These are phyloP conservation scores for Alternaria sp. DNA, from an alignment of 2,329 filamentous ascomycete species.

Conservation along the genomic window DNA sequence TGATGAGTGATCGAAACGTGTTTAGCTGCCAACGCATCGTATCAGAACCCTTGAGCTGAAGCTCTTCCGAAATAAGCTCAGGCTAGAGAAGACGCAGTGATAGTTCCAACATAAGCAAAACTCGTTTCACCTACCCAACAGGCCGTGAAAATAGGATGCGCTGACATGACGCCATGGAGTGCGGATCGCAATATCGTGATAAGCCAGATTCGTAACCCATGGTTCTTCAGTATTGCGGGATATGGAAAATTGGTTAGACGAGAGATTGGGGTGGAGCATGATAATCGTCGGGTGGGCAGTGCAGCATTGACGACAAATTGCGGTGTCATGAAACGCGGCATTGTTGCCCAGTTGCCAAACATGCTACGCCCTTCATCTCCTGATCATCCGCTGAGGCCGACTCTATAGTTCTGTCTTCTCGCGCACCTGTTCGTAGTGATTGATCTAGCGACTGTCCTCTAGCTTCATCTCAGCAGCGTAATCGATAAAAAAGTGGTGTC, in stretches of 20 bases:
- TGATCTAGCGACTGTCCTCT: not conserved
- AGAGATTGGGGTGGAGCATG: conserved; percentile 13
- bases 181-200: conserved; percentile 3
- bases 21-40: not conserved
- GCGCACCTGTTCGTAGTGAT: not conserved
- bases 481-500: conserved; percentile 27
- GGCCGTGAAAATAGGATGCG: not conserved
- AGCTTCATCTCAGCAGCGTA: conserved; percentile 15
- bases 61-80: not conserved
- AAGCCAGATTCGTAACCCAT: not conserved
- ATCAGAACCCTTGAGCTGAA: not conserved
- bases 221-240: not conserved
- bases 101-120: not conserved
- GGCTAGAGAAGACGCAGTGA: not conserved
- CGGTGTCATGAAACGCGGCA: conserved; percentile 32
- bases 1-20: not conserved
- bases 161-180: not conserved
- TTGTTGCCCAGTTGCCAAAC: conserved; percentile 18
- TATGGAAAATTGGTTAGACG: not conserved
- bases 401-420: conserved; percentile 1
- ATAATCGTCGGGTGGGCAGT: conserved; percentile 15
- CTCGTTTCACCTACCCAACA: not conserved
- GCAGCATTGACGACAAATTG: conserved; percentile 25
- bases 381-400: conserved; percentile 7
- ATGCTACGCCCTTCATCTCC: conserved; percentile 24